These are phyloP conservation scores for Cryptosporidium sp. DNA, from an alignment of 169 alveolate genomes.

Conservation along the genomic window DNA sequence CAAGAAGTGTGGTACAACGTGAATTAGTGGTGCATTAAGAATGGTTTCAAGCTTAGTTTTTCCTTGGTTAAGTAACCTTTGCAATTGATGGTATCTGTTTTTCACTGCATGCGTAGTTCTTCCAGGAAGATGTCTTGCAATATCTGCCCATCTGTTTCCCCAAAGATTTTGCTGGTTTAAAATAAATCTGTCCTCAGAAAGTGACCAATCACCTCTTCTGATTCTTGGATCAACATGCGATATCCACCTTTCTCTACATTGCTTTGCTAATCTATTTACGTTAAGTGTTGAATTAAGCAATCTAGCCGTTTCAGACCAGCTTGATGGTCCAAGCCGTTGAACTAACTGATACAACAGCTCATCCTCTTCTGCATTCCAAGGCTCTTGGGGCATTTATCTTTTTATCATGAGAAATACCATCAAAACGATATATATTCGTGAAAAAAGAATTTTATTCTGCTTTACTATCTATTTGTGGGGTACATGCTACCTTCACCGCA, in stretches of 20 bases:
- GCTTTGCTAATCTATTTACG: conserved; percentile 83
- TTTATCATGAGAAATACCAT: conserved; percentile 57
- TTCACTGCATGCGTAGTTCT: conserved; percentile 88
- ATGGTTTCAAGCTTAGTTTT: conserved; percentile 68
- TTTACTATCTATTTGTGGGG: conserved; percentile 42
- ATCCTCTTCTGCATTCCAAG: conserved; percentile 83
- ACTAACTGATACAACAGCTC: conserved; percentile 83
- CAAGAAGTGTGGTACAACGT: conserved; percentile 63
- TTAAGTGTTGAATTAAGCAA: conserved; percentile 82
- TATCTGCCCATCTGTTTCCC: conserved; percentile 88
- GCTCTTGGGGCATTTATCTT: conserved; percentile 77
- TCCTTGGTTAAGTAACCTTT: conserved; percentile 66
- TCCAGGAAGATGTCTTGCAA: conserved; percentile 85
- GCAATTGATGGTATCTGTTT: conserved; percentile 79
- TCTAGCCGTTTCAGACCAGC: conserved; percentile 88
- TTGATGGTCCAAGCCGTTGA: conserved; percentile 84
- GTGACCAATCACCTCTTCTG: conserved; percentile 84
- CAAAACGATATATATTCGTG: neutral
- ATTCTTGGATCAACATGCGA: conserved; percentile 86
- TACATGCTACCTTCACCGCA: conserved; percentile 49
- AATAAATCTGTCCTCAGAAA: conserved; percentile 83
- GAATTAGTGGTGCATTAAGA: conserved; percentile 65
- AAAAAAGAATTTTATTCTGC: conserved; percentile 10
- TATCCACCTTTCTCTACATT: conserved; percentile 89
- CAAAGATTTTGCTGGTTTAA: conserved; percentile 80